Evolutionary conservation across 495 filamentous ascomycete species (phyloP).

Genomic region (Podospora conica): DNA sequence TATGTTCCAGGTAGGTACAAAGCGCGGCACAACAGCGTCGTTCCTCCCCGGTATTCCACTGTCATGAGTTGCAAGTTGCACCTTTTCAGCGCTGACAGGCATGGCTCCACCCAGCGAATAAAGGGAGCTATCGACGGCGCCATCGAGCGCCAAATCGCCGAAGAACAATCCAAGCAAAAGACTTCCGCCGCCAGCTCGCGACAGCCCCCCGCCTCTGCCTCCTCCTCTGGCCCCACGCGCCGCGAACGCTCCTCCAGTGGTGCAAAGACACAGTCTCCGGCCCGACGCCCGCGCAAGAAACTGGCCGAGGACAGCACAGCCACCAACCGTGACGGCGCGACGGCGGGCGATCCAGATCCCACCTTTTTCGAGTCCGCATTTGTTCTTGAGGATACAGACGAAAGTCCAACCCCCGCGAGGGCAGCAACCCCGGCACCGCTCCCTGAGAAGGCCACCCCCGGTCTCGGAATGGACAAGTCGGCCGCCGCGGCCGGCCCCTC

Average conservation of each 20-base stretch:
- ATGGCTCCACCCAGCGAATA: neutral
- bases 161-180: slow-evolving; percentile 6
- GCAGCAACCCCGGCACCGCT: slow-evolving; percentile 44
- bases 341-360: slow-evolving; percentile 57
- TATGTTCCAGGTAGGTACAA: slow-evolving; percentile 13
- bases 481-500: slow-evolving; percentile 1
- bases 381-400: slow-evolving; percentile 68
- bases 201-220: slow-evolving; percentile 33
- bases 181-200: neutral
- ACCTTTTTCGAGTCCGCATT: slow-evolving; percentile 79
- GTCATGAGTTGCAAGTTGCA: neutral
- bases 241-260: slow-evolving; percentile 47
- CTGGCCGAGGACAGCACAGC: slow-evolving; percentile 36
- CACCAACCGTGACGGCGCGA: slow-evolving; percentile 38
- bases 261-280: slow-evolving; percentile 28
- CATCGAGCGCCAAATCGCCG: slow-evolving; percentile 9
- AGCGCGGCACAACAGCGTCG: neutral
- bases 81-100: neutral
- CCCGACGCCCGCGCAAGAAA: slow-evolving; percentile 43
- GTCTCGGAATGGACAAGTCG: slow-evolving; percentile 22
- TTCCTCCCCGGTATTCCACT: neutral
- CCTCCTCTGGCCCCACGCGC: slow-evolving; percentile 31
- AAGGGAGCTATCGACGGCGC: slow-evolving; percentile 12
- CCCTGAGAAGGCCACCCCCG: slow-evolving; percentile 27
- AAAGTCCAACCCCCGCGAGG: slow-evolving; percentile 41